Conservation (phyloP, 768 basidiomycete genomes). For the Lentinus brumalis region DNA sequence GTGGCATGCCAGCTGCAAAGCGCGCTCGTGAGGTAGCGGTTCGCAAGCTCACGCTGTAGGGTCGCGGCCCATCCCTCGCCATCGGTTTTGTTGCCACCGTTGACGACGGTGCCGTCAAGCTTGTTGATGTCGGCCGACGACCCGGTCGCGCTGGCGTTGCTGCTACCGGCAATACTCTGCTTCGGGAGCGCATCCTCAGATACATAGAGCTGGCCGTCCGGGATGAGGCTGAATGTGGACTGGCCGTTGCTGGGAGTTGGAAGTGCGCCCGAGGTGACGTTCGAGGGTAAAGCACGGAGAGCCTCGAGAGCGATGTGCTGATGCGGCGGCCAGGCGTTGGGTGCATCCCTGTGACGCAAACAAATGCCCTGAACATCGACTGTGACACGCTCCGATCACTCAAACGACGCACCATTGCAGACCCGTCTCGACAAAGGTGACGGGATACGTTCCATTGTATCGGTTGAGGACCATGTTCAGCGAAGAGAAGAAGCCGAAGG, state of each 20-base stretch:
- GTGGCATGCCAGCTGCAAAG: conserved; percentile 93
- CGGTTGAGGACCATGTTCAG: conserved; percentile 78
- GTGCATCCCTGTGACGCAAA: conserved; percentile 61
- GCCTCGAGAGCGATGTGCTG: conserved; percentile 82
- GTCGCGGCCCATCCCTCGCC: conserved; percentile 68
- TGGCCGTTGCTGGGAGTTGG: conserved; percentile 51
- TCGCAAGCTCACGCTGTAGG: conserved; percentile 74
- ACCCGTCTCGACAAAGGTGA: conserved; percentile 76
- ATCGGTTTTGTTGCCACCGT: conserved; percentile 63
- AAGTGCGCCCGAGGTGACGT: conserved; percentile 61
- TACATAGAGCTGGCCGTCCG: conserved; percentile 79
- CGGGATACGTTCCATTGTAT: conserved; percentile 87
- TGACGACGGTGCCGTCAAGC: conserved; percentile 55
- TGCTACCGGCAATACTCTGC: conserved; percentile 53
- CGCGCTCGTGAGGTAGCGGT: conserved; percentile 80
- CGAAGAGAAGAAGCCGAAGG: conserved; percentile 73
- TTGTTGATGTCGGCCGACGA: conserved; percentile 62
- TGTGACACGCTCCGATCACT: too few relatives aligned
- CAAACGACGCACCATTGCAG: conserved; percentile 70
- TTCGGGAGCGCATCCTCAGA: conserved; percentile 68
- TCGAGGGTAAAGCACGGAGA: conserved; percentile 70
- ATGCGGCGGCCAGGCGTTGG: conserved; percentile 89
- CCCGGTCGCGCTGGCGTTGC: conserved; percentile 55
- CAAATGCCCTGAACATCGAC: neutral
- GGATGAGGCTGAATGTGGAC: conserved; percentile 70